Base-by-base conservation (phyloP, 768 basidiomycete genomes). In the Brasilioporus rufonigricans region DNA sequence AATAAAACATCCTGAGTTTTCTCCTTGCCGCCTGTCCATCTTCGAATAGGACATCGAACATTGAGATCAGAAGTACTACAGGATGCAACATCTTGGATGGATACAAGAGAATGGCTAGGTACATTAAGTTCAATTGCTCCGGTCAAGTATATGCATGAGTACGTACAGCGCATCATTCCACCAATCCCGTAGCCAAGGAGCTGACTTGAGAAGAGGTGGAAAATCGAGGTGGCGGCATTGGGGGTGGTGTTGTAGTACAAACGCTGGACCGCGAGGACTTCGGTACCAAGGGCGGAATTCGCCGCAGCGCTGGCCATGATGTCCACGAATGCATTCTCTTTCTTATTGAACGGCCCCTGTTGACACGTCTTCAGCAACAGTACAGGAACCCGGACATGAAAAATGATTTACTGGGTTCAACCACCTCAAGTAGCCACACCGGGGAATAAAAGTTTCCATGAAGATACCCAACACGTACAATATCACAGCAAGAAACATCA, bases 261-360 rank as follows among this genome's bases (percentile, higher is more conserved):
- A 1, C 79, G 74, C 57, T 82, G 82, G 10, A 81, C 80, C 5
- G 80, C 80, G 27, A 83, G 66, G 12, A 83, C 79, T 60, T 82
- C 80, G 0, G 81, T 82, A 3, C 73, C 81, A 26, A 83, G 74
- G 1, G 81, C 82, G 0, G 78, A 77, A 53, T 76, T 81, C 5
- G 82, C 79, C 1, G 81, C 80, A 1, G 82, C 79, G 53, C 77
- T 76, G 26, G 81, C 63, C 82, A 83, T 83, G 81, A 40, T 40
- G 10, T 21, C 13, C n/a, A 23, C 75, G 53, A 83, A 80, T 0
- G 80, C 79, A 65, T 81, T 80, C 62, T 83, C 82, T 59, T 82
- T 83, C 66, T 81, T 82, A 64, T 83, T 82, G 63, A 82, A 83
- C 3, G 81, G 80, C 1, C 76, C 74, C 80, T n/a, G n/a, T 82